Evolutionary conservation across 2,329 filamentous ascomycete genomes (phyloP), one percentile per base, ranked within the genome.

Genomic region (Salinomyces thailandicus): DNA sequence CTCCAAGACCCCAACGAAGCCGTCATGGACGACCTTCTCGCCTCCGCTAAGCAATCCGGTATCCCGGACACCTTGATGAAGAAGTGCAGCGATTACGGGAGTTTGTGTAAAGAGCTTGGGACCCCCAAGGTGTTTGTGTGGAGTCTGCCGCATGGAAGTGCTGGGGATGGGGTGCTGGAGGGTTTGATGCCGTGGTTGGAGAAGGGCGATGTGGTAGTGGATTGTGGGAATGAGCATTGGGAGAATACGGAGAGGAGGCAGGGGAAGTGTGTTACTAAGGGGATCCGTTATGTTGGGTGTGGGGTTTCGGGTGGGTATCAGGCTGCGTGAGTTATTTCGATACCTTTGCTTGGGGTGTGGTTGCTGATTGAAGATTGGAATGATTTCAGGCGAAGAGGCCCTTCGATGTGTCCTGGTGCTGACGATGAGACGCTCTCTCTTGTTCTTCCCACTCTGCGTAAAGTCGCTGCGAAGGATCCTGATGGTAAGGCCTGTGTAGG

Each of bases 241-340:
- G 59, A 67, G 22, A 74, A 72, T 31, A 83, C 79, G 0, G 73
- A 84, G 51, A 56, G 74, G 8, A 62, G 49, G 26, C 78, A 82
- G 49, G 63, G 63, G 18, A 70, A 73, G 37, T 68, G 75, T 28
- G 62, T 67, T 2, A 60, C 65, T 0, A 66, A 71, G 16, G 76
- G 41, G 11, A 43, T 83, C n/a, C 64, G 67, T 26, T 83, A 79
- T 54, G 68, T 83, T 36, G 79, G 79, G 2, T 73, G 74, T 53
- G 79, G 79, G 22, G 77, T 84, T 1, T 78, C 71, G 26, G 79
- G 79, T 6, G 79, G 79, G 0, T 82, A 82, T 52, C 77, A 82
- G 51, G 72, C 74, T 31, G 79, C 79, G 48, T 52, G 39, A 42
- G 53, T 46, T 4, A 18, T 35, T 20, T 7, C 5, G 1, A 28